Base-by-base conservation (phyloP, 495 filamentous ascomycete genomes). In the Endocarpon pusillum region DNA sequence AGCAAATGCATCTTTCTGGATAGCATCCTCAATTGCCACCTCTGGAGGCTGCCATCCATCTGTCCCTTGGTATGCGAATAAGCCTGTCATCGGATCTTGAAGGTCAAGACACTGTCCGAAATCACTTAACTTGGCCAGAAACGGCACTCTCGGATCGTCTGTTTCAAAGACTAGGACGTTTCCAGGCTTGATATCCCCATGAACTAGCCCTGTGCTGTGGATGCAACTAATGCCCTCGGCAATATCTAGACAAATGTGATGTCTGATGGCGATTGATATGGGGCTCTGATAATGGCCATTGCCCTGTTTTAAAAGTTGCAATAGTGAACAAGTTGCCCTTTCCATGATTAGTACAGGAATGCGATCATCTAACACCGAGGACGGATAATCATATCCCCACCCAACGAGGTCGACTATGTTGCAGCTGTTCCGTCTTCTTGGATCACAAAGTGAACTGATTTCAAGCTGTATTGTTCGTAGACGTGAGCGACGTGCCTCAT, bases 151-250 rank as follows among this genome's bases (percentile, higher is more conserved):
- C 4, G 29, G 32, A 21, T 41, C 7, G n/a, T 38, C 14, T 12
- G 20, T 3, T 19, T 29, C 25, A 12, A 53, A 48, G 33, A 52
- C 42, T 12, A 54, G 45, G 9, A 54, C 38, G 20, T 54, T 54
- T 5, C 39, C 39, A 3, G 49, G 44, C 19, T 54, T 54, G 21
- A 54, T 39, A 19, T 54, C 50, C 3, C 50, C 47, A 30, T 54
- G 51, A 12, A 84, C 78, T 17, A 48, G 25, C 11, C 33, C 27
- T 16, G n/a, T 21, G 11, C 11, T 18, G 28, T 46, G 41, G 10
- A 46, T 5, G 21, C 11, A n/a, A 20, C 16, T 4, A 7, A 46
- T 25, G 4, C 42, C 42, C 15, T 19, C 21, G 11, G 32, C 25
- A 10, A 44, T 25, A 28, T 44, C 42, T 2, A 39, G 31, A 34